phyloP scores from a whole-genome alignment of 305 asterid species.

The Stenogyne calaminthoides region DNA sequence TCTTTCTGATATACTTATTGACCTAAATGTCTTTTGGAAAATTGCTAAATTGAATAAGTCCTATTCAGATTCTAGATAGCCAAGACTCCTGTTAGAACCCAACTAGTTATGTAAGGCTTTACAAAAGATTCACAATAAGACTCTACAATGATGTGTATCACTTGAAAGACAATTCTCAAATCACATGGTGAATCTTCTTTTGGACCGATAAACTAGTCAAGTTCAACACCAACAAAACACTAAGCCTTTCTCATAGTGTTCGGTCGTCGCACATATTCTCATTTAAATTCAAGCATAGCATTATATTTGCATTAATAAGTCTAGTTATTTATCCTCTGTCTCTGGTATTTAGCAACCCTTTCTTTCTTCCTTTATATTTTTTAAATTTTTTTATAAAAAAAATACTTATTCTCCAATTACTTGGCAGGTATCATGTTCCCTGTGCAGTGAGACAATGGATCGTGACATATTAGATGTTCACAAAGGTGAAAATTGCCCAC shows the following conservation, averaged over 20 bases:
- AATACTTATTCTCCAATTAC: conserved; percentile 39
- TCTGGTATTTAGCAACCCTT: background rate
- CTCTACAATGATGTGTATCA: background rate
- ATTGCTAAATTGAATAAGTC: background rate
- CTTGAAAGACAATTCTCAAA: background rate
- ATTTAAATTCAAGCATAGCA: background rate
- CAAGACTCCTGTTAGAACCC: background rate
- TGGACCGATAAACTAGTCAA: background rate
- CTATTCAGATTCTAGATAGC: background rate
- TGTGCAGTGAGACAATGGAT: conserved; percentile 94
- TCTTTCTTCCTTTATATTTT: too few relatives aligned
- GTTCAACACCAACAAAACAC: background rate
- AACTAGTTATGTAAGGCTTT: background rate
- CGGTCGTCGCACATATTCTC: background rate
- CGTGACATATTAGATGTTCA: conserved; percentile 83
- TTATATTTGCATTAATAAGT: conserved; percentile 11
- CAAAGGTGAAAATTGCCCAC: conserved; percentile 89
- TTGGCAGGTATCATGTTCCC: conserved; percentile 92
- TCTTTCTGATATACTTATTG: background rate
- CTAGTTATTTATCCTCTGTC: background rate
- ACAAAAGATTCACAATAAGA: conserved; percentile 10
- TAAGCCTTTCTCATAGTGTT: background rate
- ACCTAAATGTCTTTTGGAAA: background rate
- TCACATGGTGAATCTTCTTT: background rate
- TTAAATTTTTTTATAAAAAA: too few relatives aligned